Conservation (phyloP, 129 eudicot genomes). For the Logfia minima region DNA sequence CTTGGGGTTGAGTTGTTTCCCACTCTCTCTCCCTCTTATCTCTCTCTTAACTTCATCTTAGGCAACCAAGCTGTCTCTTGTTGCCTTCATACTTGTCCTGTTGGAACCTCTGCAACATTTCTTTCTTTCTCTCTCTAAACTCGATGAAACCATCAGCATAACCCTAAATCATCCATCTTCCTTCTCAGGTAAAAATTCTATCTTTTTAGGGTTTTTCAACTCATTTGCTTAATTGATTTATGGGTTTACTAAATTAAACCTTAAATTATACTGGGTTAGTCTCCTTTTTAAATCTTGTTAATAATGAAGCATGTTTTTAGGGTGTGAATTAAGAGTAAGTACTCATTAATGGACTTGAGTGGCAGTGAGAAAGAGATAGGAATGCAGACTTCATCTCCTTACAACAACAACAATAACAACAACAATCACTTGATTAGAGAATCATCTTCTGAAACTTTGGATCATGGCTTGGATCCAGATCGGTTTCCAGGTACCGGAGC, state of each 20-base stretch:
- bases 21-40: constrained; percentile 32
- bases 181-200: constrained; percentile 33
- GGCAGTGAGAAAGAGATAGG: constrained; percentile 60
- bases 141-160: constrained; percentile 35
- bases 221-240: background rate
- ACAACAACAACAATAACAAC: constrained; percentile 29
- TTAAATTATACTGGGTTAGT: constrained; percentile 1
- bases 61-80: constrained; percentile 96
- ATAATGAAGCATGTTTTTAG: constrained; percentile 19
- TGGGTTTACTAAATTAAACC: background rate
- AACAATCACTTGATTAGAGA: constrained; percentile 45
- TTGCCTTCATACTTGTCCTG: constrained; percentile 50
- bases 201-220: constrained; percentile 23
- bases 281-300: constrained; percentile 29
- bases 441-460: constrained; percentile 47
- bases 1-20: constrained; percentile 40
- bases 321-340: constrained; percentile 8
- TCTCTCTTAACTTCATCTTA: constrained; percentile 52
- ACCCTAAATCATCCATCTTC: constrained; percentile 10
- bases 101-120: constrained; percentile 45
- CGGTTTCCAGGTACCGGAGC: constrained; percentile 43
- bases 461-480: constrained; percentile 46
- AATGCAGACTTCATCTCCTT: constrained; percentile 46
- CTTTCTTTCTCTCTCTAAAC: constrained; percentile 22
- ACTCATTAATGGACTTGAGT: constrained; percentile 42